Evolutionary conservation across 805 yeast species (phyloP), one percentile per base, ranked within the genome.

Genomic region (Barnettozyma pratensis): DNA sequence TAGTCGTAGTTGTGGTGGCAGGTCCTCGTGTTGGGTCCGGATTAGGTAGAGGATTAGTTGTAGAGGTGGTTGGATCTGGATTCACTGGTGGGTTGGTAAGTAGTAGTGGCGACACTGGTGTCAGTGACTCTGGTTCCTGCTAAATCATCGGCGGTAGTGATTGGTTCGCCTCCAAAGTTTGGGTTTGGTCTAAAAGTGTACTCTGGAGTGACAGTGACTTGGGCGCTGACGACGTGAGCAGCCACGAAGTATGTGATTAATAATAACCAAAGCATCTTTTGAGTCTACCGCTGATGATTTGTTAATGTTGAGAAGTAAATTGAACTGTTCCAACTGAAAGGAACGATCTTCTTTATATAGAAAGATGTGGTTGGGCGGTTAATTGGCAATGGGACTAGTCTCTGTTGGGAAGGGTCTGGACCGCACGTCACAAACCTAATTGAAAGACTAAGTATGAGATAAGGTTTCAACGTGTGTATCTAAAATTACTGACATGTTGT

Each of bases 131-230:
- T 30, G 6, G 58, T 56, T 27, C 61, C 58, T 27, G 32, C 37
- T 8, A 54, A 45, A 2, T 49, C 44, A 3, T 35, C 43, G 4
- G 55, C 37, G 6, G 57, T 58, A 26, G 62, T 58, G 52, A 58
- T 58, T 3, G 41, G 39, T 5, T 53, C 52, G 40, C 48, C 51
- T 25, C 50, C 46, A 41, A 58, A 56, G 47, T 56, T 36, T 6
- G 61, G 44, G 34, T 58, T 58, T 7, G 54, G 46, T 36, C 61
- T 50, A 28, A 41, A 47, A 9, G 51, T 50, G 44, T 32, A 56
- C 7, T 34, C 49, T 6, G 55, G 55, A 2, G 54, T 47, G 4
- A 53, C 46, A 6, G 53, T 48, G 14, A 38, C 31, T 29, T 41
- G 47, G 12, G 41, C 36, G 12, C 7, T 8, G 25, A 38, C 27